These are phyloP conservation scores for Penicillium subrubescens DNA, from an alignment of 495 filamentous ascomycete species.

Conservation along the genomic window DNA sequence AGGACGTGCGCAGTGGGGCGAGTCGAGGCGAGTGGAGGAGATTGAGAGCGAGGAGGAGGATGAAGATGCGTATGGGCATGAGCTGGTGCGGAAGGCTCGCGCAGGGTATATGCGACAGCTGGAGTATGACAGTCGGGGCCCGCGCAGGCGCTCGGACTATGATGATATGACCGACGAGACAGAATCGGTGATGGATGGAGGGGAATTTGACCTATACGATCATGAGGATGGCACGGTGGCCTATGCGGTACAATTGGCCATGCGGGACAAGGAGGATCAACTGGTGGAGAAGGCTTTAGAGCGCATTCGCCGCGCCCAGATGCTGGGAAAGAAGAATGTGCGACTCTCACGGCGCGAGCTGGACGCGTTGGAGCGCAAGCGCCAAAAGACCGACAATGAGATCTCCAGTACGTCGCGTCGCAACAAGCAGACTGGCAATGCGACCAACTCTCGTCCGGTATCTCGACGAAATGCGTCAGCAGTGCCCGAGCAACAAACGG, in stretches of 20 bases:
- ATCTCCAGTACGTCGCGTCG: slow-evolving; percentile 21
- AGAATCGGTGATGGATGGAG: slow-evolving; percentile 55
- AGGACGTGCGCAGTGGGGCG: slow-evolving; percentile 59
- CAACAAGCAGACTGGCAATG: slow-evolving; percentile 10
- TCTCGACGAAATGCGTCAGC: slow-evolving; percentile 30
- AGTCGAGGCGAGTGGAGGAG: slow-evolving; percentile 65
- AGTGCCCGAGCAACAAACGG: slow-evolving; percentile 30
- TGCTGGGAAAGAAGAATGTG: slow-evolving; percentile 73
- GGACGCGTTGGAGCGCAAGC: slow-evolving; percentile 72
- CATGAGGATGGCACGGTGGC: slow-evolving; percentile 52
- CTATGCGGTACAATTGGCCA: slow-evolving; percentile 54
- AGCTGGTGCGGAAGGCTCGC: slow-evolving; percentile 41
- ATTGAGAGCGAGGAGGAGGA: slow-evolving; percentile 64
- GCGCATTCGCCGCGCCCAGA: slow-evolving; percentile 73
- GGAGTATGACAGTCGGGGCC: slow-evolving; percentile 35
- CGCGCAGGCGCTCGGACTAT: slow-evolving; percentile 49
- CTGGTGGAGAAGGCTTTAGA: slow-evolving; percentile 73
- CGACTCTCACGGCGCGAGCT: slow-evolving; percentile 73
- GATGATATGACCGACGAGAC: slow-evolving; percentile 47
- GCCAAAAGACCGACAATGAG: slow-evolving; percentile 51
- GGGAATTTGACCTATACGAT: slow-evolving; percentile 57
- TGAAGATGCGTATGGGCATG: slow-evolving; percentile 58
- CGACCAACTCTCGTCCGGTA: slow-evolving; percentile 18
- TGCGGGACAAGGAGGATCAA: slow-evolving; percentile 69
- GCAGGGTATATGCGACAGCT: slow-evolving; percentile 29